phyloP scores from a whole-genome alignment of 345 rosid genomes.

The Brassica nigra region DNA sequence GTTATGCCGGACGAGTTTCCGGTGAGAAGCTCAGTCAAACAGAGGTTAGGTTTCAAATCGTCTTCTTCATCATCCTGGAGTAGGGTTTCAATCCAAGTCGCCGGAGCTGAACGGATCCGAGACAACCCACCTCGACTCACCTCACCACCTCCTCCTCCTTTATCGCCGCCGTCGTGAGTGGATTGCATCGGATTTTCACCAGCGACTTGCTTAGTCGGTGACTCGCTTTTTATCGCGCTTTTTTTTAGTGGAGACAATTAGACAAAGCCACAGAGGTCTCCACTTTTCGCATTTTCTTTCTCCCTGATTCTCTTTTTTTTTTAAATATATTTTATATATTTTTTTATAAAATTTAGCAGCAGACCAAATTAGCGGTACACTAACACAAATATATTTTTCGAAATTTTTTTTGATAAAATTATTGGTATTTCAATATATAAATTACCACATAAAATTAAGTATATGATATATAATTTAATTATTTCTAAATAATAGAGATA shows the following conservation, averaged over 20 bases:
- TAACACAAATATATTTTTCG: no score
- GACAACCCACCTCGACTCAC: constrained; percentile 56
- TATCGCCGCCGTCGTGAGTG: constrained; percentile 42
- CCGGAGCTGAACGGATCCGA: constrained; percentile 80
- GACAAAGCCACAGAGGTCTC: constrained; percentile 33
- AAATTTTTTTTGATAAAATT: no score
- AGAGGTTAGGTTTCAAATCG: constrained; percentile 38
- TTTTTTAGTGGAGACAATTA: constrained; percentile 36
- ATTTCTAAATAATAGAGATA: no score
- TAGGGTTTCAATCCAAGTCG: constrained; percentile 73
- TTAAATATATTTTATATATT: background rate
- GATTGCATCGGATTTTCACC: constrained; percentile 59
- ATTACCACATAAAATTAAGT: no score
- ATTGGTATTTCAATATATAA: no score
- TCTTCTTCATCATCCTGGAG: constrained; percentile 60
- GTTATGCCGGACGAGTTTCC: constrained; percentile 32
- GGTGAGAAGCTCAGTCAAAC: constrained; percentile 59
- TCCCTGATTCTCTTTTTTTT: background rate
- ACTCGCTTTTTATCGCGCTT: constrained; percentile 16
- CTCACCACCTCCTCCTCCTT: constrained; percentile 49
- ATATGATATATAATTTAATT: no score
- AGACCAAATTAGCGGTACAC: constrained; percentile 11
- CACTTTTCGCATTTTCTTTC: constrained; percentile 11
- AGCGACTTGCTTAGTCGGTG: constrained; percentile 30
- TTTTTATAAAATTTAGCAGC: constrained; percentile 12